A percentile compares a stretch with the other conserved stretches of the same genome.
Evolutionary conservation across 2,329 filamentous ascomycete genomes (phyloP).

Genomic region (Ophiostoma sp.): DNA sequence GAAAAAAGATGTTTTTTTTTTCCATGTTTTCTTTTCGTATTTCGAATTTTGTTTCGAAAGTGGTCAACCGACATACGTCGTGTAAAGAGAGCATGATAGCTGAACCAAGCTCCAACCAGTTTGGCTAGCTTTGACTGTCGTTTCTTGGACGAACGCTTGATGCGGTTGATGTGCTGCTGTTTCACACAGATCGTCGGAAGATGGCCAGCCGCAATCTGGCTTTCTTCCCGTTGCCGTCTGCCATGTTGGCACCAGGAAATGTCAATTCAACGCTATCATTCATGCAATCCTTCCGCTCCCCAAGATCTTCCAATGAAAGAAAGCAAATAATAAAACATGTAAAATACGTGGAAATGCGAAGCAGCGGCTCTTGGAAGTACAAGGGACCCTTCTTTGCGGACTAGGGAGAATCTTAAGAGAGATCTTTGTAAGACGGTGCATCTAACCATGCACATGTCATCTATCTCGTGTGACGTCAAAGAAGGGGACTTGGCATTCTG

Average conservation of each 20-base stretch:
- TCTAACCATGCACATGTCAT: background rate
- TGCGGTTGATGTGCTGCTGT: slow-evolving; percentile 19
- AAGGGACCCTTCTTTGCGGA: background rate
- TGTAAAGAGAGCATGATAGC: background rate
- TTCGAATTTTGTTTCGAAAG: background rate
- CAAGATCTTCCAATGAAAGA: background rate
- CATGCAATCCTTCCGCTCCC: background rate
- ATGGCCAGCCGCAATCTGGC: slow-evolving; percentile 15
- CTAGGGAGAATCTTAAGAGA: background rate
- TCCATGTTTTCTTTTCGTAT: too few species aligned
- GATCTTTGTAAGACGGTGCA: background rate
- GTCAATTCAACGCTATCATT: background rate
- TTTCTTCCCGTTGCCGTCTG: background rate
- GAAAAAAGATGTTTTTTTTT: background rate
- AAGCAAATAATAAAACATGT: too few species aligned
- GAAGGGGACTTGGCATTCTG: background rate
- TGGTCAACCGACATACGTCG: background rate
- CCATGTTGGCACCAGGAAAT: background rate
- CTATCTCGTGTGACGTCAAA: slow-evolving; percentile 9
- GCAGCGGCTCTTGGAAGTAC: background rate
- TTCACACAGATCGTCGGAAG: slow-evolving; percentile 29
- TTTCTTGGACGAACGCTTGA: background rate
- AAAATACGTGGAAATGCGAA: background rate
- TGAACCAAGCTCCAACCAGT: background rate
- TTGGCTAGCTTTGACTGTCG: background rate